phyloP scores from a whole-genome alignment of 176 grass and related monocot genomes.

The Lolium rigidum region DNA sequence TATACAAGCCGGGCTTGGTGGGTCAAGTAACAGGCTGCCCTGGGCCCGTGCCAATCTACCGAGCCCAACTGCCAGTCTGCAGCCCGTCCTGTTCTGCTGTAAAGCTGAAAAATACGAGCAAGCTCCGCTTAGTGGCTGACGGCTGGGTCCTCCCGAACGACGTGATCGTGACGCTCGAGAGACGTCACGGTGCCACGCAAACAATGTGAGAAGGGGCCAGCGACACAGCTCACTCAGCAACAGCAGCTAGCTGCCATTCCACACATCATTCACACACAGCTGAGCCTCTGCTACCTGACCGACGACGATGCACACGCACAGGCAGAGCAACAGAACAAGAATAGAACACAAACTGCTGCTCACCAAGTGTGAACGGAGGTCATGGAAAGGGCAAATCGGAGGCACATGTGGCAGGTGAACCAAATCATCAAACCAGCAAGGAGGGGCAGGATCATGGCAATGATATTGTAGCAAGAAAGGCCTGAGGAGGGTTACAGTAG shows the following conservation, averaged over 20 bases:
- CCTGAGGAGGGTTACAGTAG: background rate
- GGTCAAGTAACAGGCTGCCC: too few relatives aligned
- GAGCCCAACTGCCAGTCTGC: background rate
- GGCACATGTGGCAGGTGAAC: conserved; percentile 48
- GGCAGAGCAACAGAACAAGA: too few relatives aligned
- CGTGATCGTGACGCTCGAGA: conserved; percentile 23
- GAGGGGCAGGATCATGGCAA: background rate
- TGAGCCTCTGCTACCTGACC: too few relatives aligned
- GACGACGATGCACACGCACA: too few relatives aligned
- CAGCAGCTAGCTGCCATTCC: background rate
- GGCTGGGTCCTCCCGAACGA: background rate
- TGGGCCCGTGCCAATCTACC: background rate
- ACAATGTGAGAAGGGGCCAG: too few relatives aligned
- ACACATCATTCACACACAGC: background rate
- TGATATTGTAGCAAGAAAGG: background rate
- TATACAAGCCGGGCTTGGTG: too few relatives aligned
- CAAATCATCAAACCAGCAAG: too few relatives aligned
- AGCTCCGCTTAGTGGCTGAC: background rate
- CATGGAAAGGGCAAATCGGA: conserved; percentile 25
- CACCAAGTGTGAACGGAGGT: background rate
- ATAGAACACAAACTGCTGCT: too few relatives aligned
- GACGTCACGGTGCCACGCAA: too few relatives aligned
- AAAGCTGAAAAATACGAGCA: background rate
- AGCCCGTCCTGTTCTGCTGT: background rate
- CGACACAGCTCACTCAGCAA: too few relatives aligned